Base-by-base conservation (phyloP, 1,284 basidiomycete genomes). In the Ganoderma leucocontextum region DNA sequence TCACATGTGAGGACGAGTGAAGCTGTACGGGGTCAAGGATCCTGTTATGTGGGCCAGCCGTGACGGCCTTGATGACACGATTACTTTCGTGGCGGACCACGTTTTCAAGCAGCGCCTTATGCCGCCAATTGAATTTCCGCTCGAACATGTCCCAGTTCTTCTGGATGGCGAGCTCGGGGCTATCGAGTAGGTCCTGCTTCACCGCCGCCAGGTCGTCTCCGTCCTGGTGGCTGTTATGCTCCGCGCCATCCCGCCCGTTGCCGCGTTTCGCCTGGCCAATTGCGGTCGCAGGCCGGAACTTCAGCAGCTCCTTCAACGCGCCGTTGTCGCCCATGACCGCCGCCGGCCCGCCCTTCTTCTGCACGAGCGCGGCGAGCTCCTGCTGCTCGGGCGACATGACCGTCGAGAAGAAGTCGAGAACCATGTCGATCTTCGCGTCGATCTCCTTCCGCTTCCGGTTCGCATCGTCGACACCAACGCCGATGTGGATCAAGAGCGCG, bases 401-500 rank as follows among this genome's bases (percentile, higher is more conserved):
- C 42, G 55, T 58, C 3, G 64, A 35, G 65, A 75, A 73, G 38
- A 73, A 47, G 52, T 65, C 60, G 10, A 70, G 44, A 29, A 72
- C 39, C 25, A 61, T 22, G 33, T 66, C 60, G 29, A 75, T 55
- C 72, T 74, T 76, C n/a, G 69, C 63, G 33, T 75, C 73, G 10
- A 82, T 74, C 3, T 63, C 42, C 9, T 76, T 73, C n/a, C 82
- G 73, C 65, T 78, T 81, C 19, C 69, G 49, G 33, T 81, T 80
- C 0, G 79, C 78, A 12, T 73, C 67, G 57, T 82, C 80, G 6
- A 84, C 76, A 0, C 76, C 78, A 0, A 75, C 66, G 9, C 78
- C 78, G 1, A 77, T 80, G 63, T 83, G 81, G 29, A 82, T 72
- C 0, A 76, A 67, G 19, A 84, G 71, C 8, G 77, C 77, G 44